phyloP scores from a whole-genome alignment of 441 rosid species.

The Cnidoscolus chayamansa region DNA sequence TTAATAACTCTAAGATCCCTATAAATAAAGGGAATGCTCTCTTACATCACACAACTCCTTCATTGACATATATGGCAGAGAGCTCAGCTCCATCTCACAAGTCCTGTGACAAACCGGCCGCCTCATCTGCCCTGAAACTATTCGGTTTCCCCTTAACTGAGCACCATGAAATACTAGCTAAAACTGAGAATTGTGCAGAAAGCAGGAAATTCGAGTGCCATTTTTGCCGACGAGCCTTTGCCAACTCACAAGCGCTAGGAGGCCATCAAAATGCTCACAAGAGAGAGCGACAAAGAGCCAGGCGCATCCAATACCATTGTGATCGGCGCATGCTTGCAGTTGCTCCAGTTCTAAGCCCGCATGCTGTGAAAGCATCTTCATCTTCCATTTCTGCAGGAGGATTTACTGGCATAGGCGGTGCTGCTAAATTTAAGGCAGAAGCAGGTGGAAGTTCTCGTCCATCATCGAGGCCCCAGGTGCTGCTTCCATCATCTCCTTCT shows the following conservation, averaged over 20 bases:
- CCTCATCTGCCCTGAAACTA: conserved; percentile 33
- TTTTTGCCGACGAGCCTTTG: conserved; percentile 50
- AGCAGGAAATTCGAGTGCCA: conserved; percentile 51
- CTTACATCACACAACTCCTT: background rate
- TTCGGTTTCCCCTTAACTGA: conserved; percentile 44
- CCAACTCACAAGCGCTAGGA: conserved; percentile 59
- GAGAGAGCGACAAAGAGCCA: conserved; percentile 52
- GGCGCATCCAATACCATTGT: conserved; percentile 36
- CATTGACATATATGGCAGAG: conserved; percentile 22
- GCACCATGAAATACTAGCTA: conserved; percentile 16
- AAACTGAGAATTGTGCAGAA: conserved; percentile 17
- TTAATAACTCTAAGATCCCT: background rate
- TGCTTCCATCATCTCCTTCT: conserved; percentile 19
- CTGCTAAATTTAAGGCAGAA: conserved; percentile 21
- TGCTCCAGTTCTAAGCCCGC: conserved; percentile 35
- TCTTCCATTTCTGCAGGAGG: conserved; percentile 10
- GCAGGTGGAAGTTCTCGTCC: background rate
- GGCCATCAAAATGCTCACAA: conserved; percentile 72
- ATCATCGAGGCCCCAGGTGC: conserved; percentile 23
- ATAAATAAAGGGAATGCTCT: conserved; percentile 8
- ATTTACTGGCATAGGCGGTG: background rate
- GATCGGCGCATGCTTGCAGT: conserved; percentile 31
- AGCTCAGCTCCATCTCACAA: conserved; percentile 22
- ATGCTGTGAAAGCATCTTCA: conserved; percentile 25
- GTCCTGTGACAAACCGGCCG: conserved; percentile 22